Evolutionary conservation across 2,329 filamentous ascomycete species (phyloP).

Genomic region (Endothia cerciana): DNA sequence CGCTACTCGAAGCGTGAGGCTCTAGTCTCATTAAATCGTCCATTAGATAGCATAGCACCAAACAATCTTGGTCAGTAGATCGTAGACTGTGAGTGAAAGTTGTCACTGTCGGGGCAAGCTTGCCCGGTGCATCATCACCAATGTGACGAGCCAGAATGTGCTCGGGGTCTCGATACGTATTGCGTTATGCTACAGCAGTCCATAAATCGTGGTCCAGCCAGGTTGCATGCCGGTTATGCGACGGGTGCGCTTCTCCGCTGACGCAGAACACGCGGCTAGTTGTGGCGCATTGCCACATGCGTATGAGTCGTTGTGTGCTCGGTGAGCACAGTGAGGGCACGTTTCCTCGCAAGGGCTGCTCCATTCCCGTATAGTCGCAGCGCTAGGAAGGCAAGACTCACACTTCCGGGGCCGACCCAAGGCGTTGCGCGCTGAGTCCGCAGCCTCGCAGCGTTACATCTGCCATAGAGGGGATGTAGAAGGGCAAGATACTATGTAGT

Average conservation of each 20-base stretch:
- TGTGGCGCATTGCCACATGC: constrained; percentile 13
- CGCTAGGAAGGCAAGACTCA: neutral
- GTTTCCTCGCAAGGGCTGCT: no score
- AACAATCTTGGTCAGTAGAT: neutral
- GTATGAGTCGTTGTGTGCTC: neutral
- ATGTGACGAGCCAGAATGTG: neutral
- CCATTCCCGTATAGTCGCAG: neutral
- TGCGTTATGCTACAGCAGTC: neutral
- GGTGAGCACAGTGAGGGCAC: neutral
- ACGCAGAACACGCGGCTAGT: constrained; percentile 17
- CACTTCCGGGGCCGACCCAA: neutral
- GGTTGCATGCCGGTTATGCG: neutral
- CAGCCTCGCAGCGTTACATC: neutral
- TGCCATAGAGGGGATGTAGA: neutral
- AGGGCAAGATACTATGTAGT: no score
- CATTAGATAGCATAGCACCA: neutral
- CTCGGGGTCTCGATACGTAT: neutral
- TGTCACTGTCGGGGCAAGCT: neutral
- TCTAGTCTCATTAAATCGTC: neutral
- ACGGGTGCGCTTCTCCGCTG: constrained; percentile 3
- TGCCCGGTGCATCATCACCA: neutral
- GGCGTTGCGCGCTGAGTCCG: constrained; percentile 1
- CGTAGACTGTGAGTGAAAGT: neutral
- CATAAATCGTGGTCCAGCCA: neutral
- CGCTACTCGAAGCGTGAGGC: neutral